Base-by-base conservation (phyloP, 345 rosid genomes). In the Stellera chamaejasme region DNA sequence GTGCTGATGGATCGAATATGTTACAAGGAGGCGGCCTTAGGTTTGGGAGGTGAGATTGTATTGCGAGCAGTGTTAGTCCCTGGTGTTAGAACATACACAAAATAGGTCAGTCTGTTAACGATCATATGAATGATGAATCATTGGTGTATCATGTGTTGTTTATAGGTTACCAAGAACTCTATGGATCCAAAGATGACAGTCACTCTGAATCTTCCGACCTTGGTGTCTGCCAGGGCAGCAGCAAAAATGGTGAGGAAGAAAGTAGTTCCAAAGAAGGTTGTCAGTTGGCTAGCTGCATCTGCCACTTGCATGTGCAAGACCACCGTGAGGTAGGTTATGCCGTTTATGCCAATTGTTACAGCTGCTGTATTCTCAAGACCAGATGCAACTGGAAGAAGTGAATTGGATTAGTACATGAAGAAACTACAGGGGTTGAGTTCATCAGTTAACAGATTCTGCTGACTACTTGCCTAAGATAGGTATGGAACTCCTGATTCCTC, bases 271-370 rank as follows among this genome's bases (percentile, higher is more conserved):
- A 70, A 60, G 56, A 48, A 78, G 69, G 80, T 83, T 59, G 90
- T 83, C 44, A 83, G 63, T 46, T 69, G 64, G 50, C 76, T 83
- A 45, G 84, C 86, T 5, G 84, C 76, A 50, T 80, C 84, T 3
- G 86, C 70, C 19, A 75, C n/a, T n/a, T 66, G 72, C 46, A 76
- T 68, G 66, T 80, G 86, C 79, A 80, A 59, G 46, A 66, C 45
- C 10, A 76, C 71, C 52, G 51, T 72, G 79, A 80, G 76, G 28
- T 78, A 80, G 11, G 77, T 76, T 67, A 78, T 71, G 66, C 76
- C 46, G 68, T 78, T 83, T 68, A 78, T 80, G 9, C 68, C 66
- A 50, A 83, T 66, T 13, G 78, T 67, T 41, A 76, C 2, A 23
- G 67, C 76, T 16, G 79, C 82, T 70, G 78, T 14, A 54, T 48